Evolutionary conservation across 2,329 filamentous ascomycete genomes (phyloP), one percentile per base, ranked within the genome.

Genomic region (Aspergillus brasiliensis): DNA sequence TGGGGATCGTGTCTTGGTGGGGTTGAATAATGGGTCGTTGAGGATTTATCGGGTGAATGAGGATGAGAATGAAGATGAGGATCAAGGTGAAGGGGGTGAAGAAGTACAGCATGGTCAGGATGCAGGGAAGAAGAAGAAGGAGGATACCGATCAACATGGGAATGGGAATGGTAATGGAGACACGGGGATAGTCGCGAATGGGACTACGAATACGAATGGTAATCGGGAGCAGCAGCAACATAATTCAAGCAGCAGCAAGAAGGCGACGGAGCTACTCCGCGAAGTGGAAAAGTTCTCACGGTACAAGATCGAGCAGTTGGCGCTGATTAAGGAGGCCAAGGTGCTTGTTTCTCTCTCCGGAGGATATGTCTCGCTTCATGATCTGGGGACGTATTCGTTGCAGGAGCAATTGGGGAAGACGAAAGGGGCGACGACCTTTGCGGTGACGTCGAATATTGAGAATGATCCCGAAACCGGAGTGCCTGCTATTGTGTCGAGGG

Each of bases 201-300:
- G 42, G 17, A 42, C 28, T 8, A 23, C 31, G 42, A 17, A 6
- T 15, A 51, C n/a, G 19, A 40, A 27, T 31, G 28, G 60, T 51
- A 31, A 57, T 56, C 44, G 17, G 53, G 60, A 15, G 17, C 51
- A 7, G 19, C 28, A 34, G 62, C 56, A 60, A 64, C 40, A 60
- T 75, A n/a, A n/a, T n/a, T n/a, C n/a, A n/a, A n/a, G n/a, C n/a
- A n/a, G n/a, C n/a, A 69, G 64, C 61, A 88, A 83, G 68, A 83
- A 90, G 4, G 11, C 31, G 17, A 92, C 92, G 8, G 93, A 97
- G 70, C 85, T 97, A 23, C 82, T 98, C 51, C 90, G 92, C 63
- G 96, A 98, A 75, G 84, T 97, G 55, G 95, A 99, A 68, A 95
- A 91, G 79, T 99, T 99, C 82, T 95, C 94, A 8, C 86, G 90